Evolutionary conservation across 306 rosid species (phyloP), one percentile per base, ranked within the genome.

Genomic region (Prinsepia uniflora): DNA sequence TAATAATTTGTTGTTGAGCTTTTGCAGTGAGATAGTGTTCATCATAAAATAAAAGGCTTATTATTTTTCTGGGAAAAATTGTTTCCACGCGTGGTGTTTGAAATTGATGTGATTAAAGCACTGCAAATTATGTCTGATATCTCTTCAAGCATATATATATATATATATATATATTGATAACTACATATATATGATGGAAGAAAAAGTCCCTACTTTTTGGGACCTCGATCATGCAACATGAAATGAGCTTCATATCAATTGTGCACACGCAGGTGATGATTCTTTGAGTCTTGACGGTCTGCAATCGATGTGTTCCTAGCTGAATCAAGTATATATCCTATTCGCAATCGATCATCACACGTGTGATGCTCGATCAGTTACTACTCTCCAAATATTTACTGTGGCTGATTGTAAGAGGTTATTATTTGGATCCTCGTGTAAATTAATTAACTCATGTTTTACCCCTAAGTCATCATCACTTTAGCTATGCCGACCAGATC

Each of bases 231-330:
- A 47, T 55, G 42, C 65, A 70, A 41, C 54, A 70, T 56, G 17
- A 55, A 70, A 70, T 70, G 62, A 57, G 24, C 17, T 56, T 56
- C 62, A 11, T 56, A 22, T 57, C 62, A 57, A 57, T 13, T 13
- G 39, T 11, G 74, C 24, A 39, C 65, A 57, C 56, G 74, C 74
- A 44, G 66, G 66, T 57, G 44, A 71, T 71, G 44, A 71, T 71
- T 45, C 43, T 19, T 70, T 30, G 36, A 30, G 36, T 30, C 36
- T 30, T 30, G 36, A 39, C 56, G 10, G 65, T 55, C 75, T 71
- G 56, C 17, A 61, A 36, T 13, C 24, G 18, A 59, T 42, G 43
- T 70, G 56, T 43, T 70, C 66, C 52, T 14, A 61, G 15, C 7
- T 71, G 66, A 71, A 45, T 64, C 46, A 47, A 45, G 66, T 57